Evolutionary conservation across 129 eudicot genomes (phyloP).

Genomic region (Helianthus annuus): DNA sequence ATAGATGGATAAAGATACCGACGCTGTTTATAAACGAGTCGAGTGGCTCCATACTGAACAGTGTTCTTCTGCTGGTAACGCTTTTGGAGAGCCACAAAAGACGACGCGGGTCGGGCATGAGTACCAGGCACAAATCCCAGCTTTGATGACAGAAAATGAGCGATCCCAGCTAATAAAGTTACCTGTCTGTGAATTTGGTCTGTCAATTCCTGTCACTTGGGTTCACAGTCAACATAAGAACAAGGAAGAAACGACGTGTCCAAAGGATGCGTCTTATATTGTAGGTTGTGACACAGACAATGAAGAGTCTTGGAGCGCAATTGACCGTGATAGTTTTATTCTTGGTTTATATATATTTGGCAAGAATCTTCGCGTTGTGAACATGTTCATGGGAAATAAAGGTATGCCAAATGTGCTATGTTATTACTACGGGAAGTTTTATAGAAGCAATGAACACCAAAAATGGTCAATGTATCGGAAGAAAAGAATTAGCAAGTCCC

Average conservation of each 20-base stretch:
- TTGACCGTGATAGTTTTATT: constrained; percentile 51
- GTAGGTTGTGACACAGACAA: not conserved
- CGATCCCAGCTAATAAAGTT: constrained; percentile 13
- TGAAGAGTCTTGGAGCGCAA: constrained; percentile 45
- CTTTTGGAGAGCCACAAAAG: constrained; percentile 41
- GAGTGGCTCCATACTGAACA: constrained; percentile 32
- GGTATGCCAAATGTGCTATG: constrained; percentile 39
- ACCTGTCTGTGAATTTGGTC: constrained; percentile 29
- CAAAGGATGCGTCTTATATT: constrained; percentile 8
- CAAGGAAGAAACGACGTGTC: constrained; percentile 1
- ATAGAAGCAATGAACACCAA: constrained; percentile 34
- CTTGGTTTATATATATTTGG: constrained; percentile 61
- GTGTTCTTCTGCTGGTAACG: constrained; percentile 35
- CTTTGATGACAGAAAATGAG: constrained; percentile 32
- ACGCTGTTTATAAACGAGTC: constrained; percentile 21
- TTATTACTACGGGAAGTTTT: constrained; percentile 54
- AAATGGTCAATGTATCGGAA: constrained; percentile 53
- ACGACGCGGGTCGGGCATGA: constrained; percentile 53
- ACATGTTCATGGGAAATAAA: constrained; percentile 44
- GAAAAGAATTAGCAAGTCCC: constrained; percentile 36
- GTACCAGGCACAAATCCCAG: constrained; percentile 56
- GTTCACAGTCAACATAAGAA: constrained; percentile 22
- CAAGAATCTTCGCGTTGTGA: constrained; percentile 52
- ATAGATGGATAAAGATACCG: constrained; percentile 28
- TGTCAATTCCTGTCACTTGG: constrained; percentile 50